phyloP scores from a whole-genome alignment of 2,329 filamentous ascomycete genomes.

The Aspergillus carbonarius region DNA sequence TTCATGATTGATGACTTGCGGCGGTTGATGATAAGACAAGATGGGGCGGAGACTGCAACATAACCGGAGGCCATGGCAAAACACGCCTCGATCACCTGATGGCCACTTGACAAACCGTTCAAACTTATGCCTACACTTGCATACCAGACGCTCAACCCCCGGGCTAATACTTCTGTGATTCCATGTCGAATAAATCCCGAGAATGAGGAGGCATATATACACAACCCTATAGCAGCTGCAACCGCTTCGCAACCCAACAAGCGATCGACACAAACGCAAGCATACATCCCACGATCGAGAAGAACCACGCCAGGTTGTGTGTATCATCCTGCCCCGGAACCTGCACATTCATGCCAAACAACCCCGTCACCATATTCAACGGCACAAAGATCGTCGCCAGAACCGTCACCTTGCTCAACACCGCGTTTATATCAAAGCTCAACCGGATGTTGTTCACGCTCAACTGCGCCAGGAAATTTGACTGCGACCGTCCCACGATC shows the following conservation, averaged over 20 bases:
- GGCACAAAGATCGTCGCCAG: conserved; percentile 91
- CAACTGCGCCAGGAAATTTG: conserved; percentile 91
- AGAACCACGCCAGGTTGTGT: conserved; percentile 44
- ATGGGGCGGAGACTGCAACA: not conserved
- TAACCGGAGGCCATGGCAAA: not conserved
- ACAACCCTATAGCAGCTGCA: conserved; percentile 32
- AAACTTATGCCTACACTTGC: too few species aligned
- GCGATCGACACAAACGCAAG: conserved; percentile 37
- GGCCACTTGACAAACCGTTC: not conserved
- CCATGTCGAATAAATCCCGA: too few species aligned
- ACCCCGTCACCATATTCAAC: conserved; percentile 76
- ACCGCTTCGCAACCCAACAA: conserved; percentile 34
- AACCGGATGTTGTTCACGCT: conserved; percentile 86
- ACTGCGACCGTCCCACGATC: conserved; percentile 87
- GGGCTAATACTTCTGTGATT: too few species aligned
- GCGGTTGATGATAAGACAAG: not conserved
- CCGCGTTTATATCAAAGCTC: conserved; percentile 79
- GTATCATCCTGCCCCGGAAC: conserved; percentile 42
- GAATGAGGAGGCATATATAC: too few species aligned
- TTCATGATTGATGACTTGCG: not conserved
- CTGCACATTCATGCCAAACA: conserved; percentile 52
- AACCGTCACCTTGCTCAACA: conserved; percentile 90
- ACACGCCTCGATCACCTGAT: not conserved
- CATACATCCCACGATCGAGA: conserved; percentile 48
- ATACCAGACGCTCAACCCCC: too few species aligned